These are phyloP conservation scores for Lactarius indigo DNA, from an alignment of 768 basidiomycete genomes.

Conservation along the genomic window DNA sequence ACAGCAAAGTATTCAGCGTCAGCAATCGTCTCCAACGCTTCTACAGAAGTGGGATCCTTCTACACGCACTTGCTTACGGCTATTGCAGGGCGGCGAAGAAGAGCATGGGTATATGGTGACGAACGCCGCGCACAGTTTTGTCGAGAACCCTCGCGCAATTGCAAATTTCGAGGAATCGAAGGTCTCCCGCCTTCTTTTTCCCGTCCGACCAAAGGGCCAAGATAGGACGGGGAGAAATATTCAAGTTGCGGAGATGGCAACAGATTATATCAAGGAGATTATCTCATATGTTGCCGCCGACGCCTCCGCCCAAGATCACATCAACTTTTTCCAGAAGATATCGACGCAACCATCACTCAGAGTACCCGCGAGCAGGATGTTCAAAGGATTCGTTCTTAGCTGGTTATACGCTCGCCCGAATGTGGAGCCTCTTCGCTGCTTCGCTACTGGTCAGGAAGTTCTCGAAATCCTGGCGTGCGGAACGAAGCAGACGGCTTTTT, in stretches of 20 bases:
- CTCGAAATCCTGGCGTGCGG: background rate
- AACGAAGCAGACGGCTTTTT: background rate
- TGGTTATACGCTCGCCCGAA: background rate
- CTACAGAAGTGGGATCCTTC: background rate
- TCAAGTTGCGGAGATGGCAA: background rate
- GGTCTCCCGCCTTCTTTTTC: background rate
- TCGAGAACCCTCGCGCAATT: background rate
- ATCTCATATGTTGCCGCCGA: background rate
- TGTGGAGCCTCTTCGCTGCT: background rate
- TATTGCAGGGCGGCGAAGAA: background rate
- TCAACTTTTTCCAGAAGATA: background rate
- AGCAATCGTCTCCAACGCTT: background rate
- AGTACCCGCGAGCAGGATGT: background rate
- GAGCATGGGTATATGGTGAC: background rate
- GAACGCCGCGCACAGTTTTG: background rate
- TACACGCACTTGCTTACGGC: background rate
- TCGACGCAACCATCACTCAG: background rate
- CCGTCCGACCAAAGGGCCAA: background rate
- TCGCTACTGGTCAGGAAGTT: no score
- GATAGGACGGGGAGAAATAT: rapidly evolving
- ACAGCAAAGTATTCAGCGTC: background rate
- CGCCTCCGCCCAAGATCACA: background rate
- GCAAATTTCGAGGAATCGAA: background rate
- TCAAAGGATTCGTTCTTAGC: background rate
- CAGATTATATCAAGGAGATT: background rate